Base-by-base conservation (phyloP, 2,329 filamentous ascomycete species). In the Monilinia laxa region DNA sequence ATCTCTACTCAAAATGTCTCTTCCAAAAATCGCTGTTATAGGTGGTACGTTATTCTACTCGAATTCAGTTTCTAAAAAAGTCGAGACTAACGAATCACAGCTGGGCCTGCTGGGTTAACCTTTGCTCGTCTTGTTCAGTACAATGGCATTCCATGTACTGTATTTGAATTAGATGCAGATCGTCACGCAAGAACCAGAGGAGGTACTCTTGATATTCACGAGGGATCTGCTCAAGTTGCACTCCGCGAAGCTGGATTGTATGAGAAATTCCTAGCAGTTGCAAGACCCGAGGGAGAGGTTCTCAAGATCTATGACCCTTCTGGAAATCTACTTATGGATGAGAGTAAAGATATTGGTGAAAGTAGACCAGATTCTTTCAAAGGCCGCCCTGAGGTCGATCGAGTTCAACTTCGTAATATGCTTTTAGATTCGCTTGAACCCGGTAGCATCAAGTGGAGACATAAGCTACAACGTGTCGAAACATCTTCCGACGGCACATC, bases 151-250 rank as follows among this genome's bases (percentile, higher is more conserved):
- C 49, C 68, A 10, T 71, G 64, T 62, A 69, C 67, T 23, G 54
- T 77, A n/a, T 77, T 74, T 63, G 76, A 78, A 68, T 71, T 74
- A 25, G 74, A 77, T 16, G 56, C 51, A 31, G 65, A 56, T 53
- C 38, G 42, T 11, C 65, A 67, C 52, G 64, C 65, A 49, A 59
- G 55, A 47, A 60, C 42, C 20, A 25, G 47, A 52, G 67, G 67
- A 5, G 83, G 82, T 2, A 83, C 83, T 42, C 75, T 85, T 5
- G 83, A 83, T 59, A 83, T 85, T 65, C 75, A 77, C 57, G 70
- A 71, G 2, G 64, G 72, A 20, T 68, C 73, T 0, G 75, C 75
- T 1, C 76, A 76, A 64, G 68, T 65, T 40, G 75, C 74, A 10
- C 68, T 76, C 11, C 51, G 68, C 31, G 74, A 73, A 40, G 74